Base-by-base conservation (phyloP, 202 grass and related monocot genomes). In the Panicum virgatum region DNA sequence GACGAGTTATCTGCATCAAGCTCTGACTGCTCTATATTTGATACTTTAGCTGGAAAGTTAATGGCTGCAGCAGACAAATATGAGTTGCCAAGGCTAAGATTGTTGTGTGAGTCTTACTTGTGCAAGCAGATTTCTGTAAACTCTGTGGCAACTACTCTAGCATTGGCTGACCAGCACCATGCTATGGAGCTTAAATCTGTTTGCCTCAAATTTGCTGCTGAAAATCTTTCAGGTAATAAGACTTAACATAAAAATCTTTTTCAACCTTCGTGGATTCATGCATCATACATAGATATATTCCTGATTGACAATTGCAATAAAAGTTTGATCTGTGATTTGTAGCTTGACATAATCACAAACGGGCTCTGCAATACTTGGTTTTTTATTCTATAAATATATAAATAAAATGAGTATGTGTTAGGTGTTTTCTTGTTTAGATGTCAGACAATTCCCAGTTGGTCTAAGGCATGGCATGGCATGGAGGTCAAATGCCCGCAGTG, bases 161-260 rank as follows among this genome's bases (percentile, higher is more conserved):
- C 93, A 65, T 84, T 99, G 72, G 97, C 97, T 62, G 93, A 99
- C 69, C 93, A 26, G 15, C 75, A 96, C 70, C 93, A 94, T 92
- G 97, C 97, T 36, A 86, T 43, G 61, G 97, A 99, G 62, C 97
- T 99, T 85, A 94, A 99, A 80, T 94, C 93, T 58, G 91, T 93
- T 84, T 99, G 96, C 83, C 89, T 99, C 59, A 96, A 93, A 90
- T 99, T 96, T 73, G 87, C 88, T 62, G 97, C 97, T 76, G 93
- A 96, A 80, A 94, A 96, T 62, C 92, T 96, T 91, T 83, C 89
- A 92, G 93, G 97, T 96, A 92, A 62, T 32, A 69, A 64, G 6
- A 56, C 62, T 63, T 71, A 3, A 13, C 46, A 40, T 62, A 15
- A 38, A 80, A 75, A 43, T 26, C 4, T 68, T 22, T 22, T 68